Evolutionary conservation across 352 stramenopile genomes (phyloP).

Genomic region (Phytophthora multivora): DNA sequence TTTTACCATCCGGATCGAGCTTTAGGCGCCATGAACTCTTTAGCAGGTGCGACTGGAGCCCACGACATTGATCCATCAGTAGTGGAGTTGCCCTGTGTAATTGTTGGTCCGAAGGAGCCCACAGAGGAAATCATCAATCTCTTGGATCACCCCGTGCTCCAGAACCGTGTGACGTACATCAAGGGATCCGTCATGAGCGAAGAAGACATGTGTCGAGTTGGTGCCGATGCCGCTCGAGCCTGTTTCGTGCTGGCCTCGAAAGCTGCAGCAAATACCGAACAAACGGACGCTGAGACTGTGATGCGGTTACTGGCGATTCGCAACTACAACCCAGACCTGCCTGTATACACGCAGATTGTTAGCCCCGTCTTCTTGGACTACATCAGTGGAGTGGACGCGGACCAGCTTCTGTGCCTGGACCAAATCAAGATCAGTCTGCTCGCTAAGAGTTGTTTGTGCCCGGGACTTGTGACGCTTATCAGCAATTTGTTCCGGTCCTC

Average conservation of each 20-base stretch:
- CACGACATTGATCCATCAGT: conserved; percentile 33
- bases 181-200: conserved; percentile 71
- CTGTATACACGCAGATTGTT: conserved; percentile 68
- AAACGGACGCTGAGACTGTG: conserved; percentile 60
- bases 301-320: conserved; percentile 63
- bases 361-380: conserved; percentile 60
- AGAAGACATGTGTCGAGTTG: conserved; percentile 68
- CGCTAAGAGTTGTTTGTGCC: conserved; percentile 67
- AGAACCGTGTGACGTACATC: conserved; percentile 67
- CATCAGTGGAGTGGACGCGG: conserved; percentile 57
- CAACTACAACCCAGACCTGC: conserved; percentile 61
- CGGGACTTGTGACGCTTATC: conserved; percentile 60
- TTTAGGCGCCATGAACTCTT: conserved; percentile 24
- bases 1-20: conserved; percentile 67
- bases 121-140: conserved; percentile 56
- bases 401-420: conserved; percentile 64
- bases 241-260: conserved; percentile 68
- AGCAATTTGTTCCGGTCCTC: conserved; percentile 69
- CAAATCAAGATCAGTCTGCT: conserved; percentile 70
- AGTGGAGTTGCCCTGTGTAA: conserved; percentile 53
- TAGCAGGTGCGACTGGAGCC: not conserved
- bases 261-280: conserved; percentile 37
- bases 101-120: conserved; percentile 59
- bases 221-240: conserved; percentile 50
- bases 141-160: conserved; percentile 62